phyloP scores from a whole-genome alignment of 2,329 filamentous ascomycete species.

The Aspergillus ustus region DNA sequence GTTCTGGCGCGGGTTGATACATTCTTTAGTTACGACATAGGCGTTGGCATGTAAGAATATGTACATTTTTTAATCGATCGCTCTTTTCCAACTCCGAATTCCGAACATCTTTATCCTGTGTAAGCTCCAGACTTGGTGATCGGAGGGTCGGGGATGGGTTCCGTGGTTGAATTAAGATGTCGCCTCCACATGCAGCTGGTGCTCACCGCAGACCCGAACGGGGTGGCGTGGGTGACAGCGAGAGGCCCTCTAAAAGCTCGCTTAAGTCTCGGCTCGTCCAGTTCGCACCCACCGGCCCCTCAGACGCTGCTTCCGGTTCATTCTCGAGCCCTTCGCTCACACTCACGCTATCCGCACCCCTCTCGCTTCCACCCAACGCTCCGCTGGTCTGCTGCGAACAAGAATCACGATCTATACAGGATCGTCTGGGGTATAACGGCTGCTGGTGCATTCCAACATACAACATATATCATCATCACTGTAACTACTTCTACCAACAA shows the following conservation, averaged over 20 bases:
- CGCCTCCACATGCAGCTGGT: constrained; percentile 13
- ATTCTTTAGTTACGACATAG: constrained; percentile 15
- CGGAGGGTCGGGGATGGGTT: background rate
- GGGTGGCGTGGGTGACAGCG: constrained; percentile 36
- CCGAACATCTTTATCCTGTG: background rate
- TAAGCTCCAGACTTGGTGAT: background rate
- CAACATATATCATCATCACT: too few relatives aligned
- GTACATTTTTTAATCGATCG: constrained; percentile 21
- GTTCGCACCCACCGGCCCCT: constrained; percentile 23
- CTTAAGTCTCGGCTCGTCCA: constrained; percentile 22
- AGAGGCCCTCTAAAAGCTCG: constrained; percentile 22
- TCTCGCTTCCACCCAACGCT: constrained; percentile 40
- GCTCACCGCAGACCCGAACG: constrained; percentile 30
- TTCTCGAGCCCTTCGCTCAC: constrained; percentile 41
- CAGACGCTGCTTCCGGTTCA: constrained; percentile 32
- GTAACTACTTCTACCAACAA: background rate
- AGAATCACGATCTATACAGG: constrained; percentile 4
- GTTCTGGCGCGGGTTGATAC: background rate
- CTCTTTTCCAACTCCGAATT: background rate
- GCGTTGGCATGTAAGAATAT: constrained; percentile 33
- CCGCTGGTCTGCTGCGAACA: constrained; percentile 22
- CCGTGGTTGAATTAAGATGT: constrained; percentile 4
- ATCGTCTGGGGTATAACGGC: constrained; percentile 6
- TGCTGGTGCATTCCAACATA: constrained; percentile 11
- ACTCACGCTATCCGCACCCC: constrained; percentile 27